Evolutionary conservation across 2,329 filamentous ascomycete genomes (phyloP), one percentile per base, ranked within the genome.

Genomic region (Nigrograna mackinnonii): DNA sequence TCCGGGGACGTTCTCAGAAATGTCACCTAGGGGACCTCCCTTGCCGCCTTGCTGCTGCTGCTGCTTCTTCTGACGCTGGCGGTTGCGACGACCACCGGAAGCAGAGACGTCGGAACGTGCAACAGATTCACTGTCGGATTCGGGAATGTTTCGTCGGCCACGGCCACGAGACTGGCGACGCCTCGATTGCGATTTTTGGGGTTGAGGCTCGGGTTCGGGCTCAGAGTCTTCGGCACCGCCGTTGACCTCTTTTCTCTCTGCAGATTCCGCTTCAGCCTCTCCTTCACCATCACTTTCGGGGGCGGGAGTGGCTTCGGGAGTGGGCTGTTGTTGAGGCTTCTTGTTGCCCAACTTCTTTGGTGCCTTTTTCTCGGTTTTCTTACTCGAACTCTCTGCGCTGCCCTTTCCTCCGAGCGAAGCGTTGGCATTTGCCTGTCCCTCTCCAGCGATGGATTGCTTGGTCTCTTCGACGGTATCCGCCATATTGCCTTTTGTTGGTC

Each of bases 121-220:
- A 48, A 79, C 68, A 35, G 75, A 78, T 55, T 83, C 80, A 21
- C 72, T 73, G 54, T 82, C 80, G 50, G 70, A 75, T 6, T 77
- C 73, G 39, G 60, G 50, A 17, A 47, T 57, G 42, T 67, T 66
- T 55, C 64, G 67, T 52, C 76, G 70, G 26, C 76, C 73, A 41
- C 76, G 73, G 26, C 75, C 76, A 48, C 75, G 73, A 45, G 72
- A 74, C 50, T 76, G 73, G 49, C 75, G 73, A 49, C 74, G 71
- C 44, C 73, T 68, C 37, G 73, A 75, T 56, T 71, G 66, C 52
- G 65, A 62, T 48, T 65, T 71, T 56, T 70, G 62, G 45, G 69
- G 69, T 50, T 76, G 62, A 43, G 64, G 71, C 54, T 79, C 68
- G 34, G 72, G 72, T 52, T 76, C 68, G 34, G 65, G 66, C 47